These are phyloP conservation scores for Russula dissimulans DNA, from an alignment of 768 basidiomycete species.

Conservation along the genomic window DNA sequence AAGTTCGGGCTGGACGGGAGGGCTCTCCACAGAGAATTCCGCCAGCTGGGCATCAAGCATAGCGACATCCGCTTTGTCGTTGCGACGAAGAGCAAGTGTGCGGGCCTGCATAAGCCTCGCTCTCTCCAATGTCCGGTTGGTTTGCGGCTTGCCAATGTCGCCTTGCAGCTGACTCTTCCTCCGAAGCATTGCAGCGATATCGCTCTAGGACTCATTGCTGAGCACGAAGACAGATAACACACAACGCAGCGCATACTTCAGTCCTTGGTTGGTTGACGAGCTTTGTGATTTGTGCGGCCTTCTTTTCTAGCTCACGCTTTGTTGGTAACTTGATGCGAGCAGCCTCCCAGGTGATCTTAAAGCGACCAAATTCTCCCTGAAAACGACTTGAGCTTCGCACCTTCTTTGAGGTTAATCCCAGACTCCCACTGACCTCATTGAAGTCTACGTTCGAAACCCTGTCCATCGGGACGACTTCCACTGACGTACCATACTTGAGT, in stretches of 20 bases:
- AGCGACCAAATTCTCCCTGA: conserved; percentile 68
- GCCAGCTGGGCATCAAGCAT: conserved; percentile 56
- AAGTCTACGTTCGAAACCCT: conserved; percentile 74
- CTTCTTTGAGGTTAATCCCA: background rate
- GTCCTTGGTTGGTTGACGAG: conserved; percentile 58
- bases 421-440: conserved; percentile 39
- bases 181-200: conserved; percentile 69
- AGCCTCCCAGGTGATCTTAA: conserved; percentile 33
- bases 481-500: conserved; percentile 67
- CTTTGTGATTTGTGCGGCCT: conserved; percentile 51
- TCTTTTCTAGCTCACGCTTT: conserved; percentile 55
- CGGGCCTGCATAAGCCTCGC: conserved; percentile 62
- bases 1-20: conserved; percentile 10
- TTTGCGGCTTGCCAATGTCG: conserved; percentile 25
- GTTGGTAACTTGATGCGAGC: conserved; percentile 63
- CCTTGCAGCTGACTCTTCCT: conserved; percentile 41
- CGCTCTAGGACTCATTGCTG: conserved; percentile 43
- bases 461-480: conserved; percentile 64
- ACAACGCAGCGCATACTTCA: conserved; percentile 41
- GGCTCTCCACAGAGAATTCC: conserved; percentile 32
- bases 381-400: background rate
- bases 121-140: conserved; percentile 43
- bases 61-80: conserved; percentile 55
- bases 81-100: conserved; percentile 64
- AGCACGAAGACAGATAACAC: background rate